Evolutionary conservation across 371 early-diverging fungal species (phyloP).

Genomic region (Lichtheimia corymbifera): DNA sequence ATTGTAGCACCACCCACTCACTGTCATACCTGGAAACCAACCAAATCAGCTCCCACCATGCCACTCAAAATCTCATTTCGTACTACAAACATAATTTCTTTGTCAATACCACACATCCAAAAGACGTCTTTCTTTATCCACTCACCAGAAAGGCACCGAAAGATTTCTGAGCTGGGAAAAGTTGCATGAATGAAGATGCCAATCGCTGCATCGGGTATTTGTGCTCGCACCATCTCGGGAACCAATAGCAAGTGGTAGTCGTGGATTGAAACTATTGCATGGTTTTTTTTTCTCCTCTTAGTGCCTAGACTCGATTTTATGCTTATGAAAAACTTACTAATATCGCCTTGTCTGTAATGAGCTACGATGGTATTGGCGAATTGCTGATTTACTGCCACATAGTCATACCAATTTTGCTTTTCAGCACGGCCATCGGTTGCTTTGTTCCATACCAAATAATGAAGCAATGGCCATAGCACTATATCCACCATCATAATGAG

Average conservation of each 20-base stretch:
- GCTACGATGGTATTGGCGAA: slow-evolving; percentile 80
- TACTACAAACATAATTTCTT: slow-evolving; percentile 29
- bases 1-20: background rate
- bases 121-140: background rate
- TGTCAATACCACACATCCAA: too few species aligned
- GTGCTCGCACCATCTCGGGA: slow-evolving; percentile 82
- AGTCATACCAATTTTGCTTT: slow-evolving; percentile 78
- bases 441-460: slow-evolving; percentile 89
- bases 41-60: slow-evolving; percentile 86
- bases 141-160: slow-evolving; percentile 10
- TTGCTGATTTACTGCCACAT: slow-evolving; percentile 80
- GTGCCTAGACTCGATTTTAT: background rate
- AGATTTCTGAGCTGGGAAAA: slow-evolving; percentile 78
- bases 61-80: slow-evolving; percentile 92
- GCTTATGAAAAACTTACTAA: slow-evolving; percentile 55
- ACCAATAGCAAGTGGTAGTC: slow-evolving; percentile 97
- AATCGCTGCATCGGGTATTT: slow-evolving; percentile 79
- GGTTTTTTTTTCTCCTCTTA: background rate
- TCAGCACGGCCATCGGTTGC: slow-evolving; percentile 66
- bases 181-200: slow-evolving; percentile 98
- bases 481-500: background rate
- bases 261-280: slow-evolving; percentile 91
- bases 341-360: slow-evolving; percentile 78
- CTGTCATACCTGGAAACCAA: slow-evolving; percentile 83
- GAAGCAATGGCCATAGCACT: slow-evolving; percentile 72